These are phyloP conservation scores for Daldinia decipiens DNA, from an alignment of 495 filamentous ascomycete species.

Conservation along the genomic window DNA sequence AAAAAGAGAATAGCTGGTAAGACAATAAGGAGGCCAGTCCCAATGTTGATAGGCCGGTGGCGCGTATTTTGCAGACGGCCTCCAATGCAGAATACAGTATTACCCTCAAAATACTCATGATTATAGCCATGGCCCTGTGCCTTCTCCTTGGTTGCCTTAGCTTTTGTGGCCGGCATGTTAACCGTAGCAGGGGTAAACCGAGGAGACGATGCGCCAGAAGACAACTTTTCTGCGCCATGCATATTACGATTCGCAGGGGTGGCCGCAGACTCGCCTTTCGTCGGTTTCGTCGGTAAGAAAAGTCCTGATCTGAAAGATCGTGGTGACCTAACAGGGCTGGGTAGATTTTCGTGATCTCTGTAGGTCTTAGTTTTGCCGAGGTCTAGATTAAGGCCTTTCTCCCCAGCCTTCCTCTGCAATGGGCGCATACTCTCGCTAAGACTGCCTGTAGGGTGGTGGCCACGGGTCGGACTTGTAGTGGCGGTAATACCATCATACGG, in stretches of 20 bases:
- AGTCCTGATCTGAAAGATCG: slow-evolving; percentile 77
- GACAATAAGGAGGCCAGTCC: slow-evolving; percentile 80
- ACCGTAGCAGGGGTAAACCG: slow-evolving; percentile 55
- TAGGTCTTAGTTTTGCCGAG: slow-evolving; percentile 63
- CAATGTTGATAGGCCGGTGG: slow-evolving; percentile 90
- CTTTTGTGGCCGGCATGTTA: slow-evolving; percentile 41
- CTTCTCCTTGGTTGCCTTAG: slow-evolving; percentile 44
- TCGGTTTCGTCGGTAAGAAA: slow-evolving; percentile 65
- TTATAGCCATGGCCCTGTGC: slow-evolving; percentile 70
- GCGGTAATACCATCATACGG: slow-evolving; percentile 71
- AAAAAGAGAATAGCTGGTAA: slow-evolving; percentile 86
- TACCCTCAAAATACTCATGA: slow-evolving; percentile 91
- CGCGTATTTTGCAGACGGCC: slow-evolving; percentile 88
- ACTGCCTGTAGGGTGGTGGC: slow-evolving; percentile 71
- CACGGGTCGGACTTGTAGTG: slow-evolving; percentile 77
- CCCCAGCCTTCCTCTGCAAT: slow-evolving; percentile 66
- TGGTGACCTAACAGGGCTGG: slow-evolving; percentile 72
- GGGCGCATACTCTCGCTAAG: slow-evolving; percentile 78
- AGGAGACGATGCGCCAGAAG: slow-evolving; percentile 80
- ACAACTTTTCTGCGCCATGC: slow-evolving; percentile 77
- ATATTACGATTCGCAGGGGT: slow-evolving; percentile 63
- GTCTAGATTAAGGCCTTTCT: slow-evolving; percentile 66
- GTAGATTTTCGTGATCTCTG: slow-evolving; percentile 52
- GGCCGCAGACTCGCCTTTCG: slow-evolving; percentile 55
- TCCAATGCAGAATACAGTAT: slow-evolving; percentile 86